Conservation (phyloP, 305 asterid species). For the Stenogyne calaminthoides region DNA sequence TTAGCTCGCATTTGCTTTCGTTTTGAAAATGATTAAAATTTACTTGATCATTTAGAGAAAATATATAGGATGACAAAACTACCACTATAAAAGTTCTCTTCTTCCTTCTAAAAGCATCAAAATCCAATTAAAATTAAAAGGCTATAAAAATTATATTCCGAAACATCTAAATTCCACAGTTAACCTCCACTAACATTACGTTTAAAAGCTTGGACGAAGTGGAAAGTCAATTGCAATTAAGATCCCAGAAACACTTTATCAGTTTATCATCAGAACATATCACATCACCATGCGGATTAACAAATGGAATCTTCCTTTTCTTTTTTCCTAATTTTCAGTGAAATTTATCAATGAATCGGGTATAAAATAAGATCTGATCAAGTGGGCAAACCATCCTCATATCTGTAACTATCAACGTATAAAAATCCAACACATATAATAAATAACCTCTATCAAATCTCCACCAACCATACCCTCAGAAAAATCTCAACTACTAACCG, state of each 20-base stretch:
- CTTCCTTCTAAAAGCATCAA: not conserved
- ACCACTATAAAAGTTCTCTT: no score
- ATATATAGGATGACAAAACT: not conserved
- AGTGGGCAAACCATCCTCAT: conserved; percentile 12
- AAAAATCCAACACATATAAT: not conserved
- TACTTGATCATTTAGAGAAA: conserved; percentile 4
- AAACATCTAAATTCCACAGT: not conserved
- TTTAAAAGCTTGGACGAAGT: not conserved
- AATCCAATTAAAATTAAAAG: not conserved
- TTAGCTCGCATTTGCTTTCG: not conserved
- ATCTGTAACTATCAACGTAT: not conserved
- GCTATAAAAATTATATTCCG: not conserved
- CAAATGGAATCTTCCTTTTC: not conserved
- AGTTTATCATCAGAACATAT: not conserved
- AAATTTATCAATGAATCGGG: conserved; percentile 15
- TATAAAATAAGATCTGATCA: conserved; percentile 21
- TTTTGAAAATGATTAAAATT: not conserved
- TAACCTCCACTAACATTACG: not conserved
- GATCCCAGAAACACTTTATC: not conserved
- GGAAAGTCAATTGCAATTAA: not conserved
- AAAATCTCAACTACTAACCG: conserved; percentile 7
- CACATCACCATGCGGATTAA: not conserved
- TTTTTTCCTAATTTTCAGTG: not conserved
- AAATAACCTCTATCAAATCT: not conserved
- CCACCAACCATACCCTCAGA: not conserved